Base-by-base conservation (phyloP, 2,329 filamentous ascomycete genomes). In the Exophiala sp. region DNA sequence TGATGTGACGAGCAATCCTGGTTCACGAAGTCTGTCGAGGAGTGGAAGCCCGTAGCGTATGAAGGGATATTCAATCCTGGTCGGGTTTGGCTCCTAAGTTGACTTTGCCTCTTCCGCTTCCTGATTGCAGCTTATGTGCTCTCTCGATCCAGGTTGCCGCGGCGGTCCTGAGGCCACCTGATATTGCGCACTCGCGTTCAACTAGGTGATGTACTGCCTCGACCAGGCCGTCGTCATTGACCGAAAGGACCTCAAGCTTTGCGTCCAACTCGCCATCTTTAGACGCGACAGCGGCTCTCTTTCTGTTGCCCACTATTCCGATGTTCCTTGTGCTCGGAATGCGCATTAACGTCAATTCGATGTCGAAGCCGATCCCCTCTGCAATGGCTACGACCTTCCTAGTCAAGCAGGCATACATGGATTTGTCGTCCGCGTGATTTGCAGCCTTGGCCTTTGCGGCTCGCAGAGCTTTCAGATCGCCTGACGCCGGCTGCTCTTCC, bases 311-410 rank as follows among this genome's bases (percentile, higher is more conserved):
- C 38, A 97, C 68, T 29, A 99, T 75, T 1, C 86, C 89, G 14
- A 86, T 84, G 69, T 97, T 97, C 58, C 94, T 78, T 36, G 92
- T 96, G 69, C 89, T 95, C 1, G 94, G 94, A 58, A 99, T 97
- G 42, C 92, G 79, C 64, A 99, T 71, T 76, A 94, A 85, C 65
- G 96, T 92, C 59, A 81, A 88, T 71, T 97, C 90, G 1, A 89
- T 79, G 4, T 78, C 72, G 78, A 86, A 96, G 1, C 88, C 88
- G 59, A 90, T 83, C 53, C 88, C 85, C 32, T 76, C 74, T 0
- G 88, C 85, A 39, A 99, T 79, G 24, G 76, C 74, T 16, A 82
- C 76, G 0, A 91, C 84, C 80, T 92, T 96, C 45, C 82, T 82
- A 16, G 92, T 90, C 12, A 99, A 79, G 1, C 87, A 88, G 0